These are phyloP conservation scores for Xylaria sp. DNA, from an alignment of 2,329 filamentous ascomycete genomes.

Conservation along the genomic window DNA sequence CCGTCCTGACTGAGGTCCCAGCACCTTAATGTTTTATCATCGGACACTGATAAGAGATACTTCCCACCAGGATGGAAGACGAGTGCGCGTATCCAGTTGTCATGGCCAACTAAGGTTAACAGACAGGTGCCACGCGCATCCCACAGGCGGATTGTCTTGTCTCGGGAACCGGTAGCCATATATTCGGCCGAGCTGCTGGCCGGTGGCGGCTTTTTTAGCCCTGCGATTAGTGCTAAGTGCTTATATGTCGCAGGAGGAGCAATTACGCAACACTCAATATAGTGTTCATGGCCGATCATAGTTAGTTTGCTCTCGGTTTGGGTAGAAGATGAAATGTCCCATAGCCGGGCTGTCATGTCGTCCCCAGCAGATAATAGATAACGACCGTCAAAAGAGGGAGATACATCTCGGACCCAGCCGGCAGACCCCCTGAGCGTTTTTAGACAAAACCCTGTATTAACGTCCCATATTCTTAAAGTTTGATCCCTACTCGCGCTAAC, in stretches of 20 bases:
- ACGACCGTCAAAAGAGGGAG: slow-evolving; percentile 81
- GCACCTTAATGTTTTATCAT: slow-evolving; percentile 92
- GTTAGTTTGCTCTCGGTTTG: slow-evolving; percentile 77
- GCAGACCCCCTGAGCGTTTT: slow-evolving; percentile 85
- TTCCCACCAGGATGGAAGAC: slow-evolving; percentile 93
- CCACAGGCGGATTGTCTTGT: slow-evolving; percentile 93
- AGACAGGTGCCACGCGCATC: slow-evolving; percentile 84
- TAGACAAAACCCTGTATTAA: slow-evolving; percentile 90
- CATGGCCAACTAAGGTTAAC: slow-evolving; percentile 85
- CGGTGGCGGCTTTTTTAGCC: slow-evolving; percentile 82
- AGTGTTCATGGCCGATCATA: slow-evolving; percentile 86
- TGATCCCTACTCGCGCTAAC: slow-evolving; percentile 88
- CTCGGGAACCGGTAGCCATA: slow-evolving; percentile 86
- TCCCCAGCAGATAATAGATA: slow-evolving; percentile 85
- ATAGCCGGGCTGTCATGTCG: slow-evolving; percentile 82
- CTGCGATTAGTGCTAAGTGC: slow-evolving; percentile 80
- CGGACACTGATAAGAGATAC: slow-evolving; percentile 84
- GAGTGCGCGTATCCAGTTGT: slow-evolving; percentile 90
- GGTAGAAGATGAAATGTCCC: slow-evolving; percentile 79
- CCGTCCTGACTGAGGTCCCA: slow-evolving; percentile 94
- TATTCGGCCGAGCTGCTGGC: slow-evolving; percentile 82
- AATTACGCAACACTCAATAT: slow-evolving; percentile 85
- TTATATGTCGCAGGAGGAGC: slow-evolving; percentile 81
- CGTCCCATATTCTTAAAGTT: slow-evolving; percentile 89
- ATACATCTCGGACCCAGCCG: slow-evolving; percentile 92